These are phyloP conservation scores for Coemansia sp. DNA, from an alignment of 192 early-diverging fungal genomes.

Conservation along the genomic window DNA sequence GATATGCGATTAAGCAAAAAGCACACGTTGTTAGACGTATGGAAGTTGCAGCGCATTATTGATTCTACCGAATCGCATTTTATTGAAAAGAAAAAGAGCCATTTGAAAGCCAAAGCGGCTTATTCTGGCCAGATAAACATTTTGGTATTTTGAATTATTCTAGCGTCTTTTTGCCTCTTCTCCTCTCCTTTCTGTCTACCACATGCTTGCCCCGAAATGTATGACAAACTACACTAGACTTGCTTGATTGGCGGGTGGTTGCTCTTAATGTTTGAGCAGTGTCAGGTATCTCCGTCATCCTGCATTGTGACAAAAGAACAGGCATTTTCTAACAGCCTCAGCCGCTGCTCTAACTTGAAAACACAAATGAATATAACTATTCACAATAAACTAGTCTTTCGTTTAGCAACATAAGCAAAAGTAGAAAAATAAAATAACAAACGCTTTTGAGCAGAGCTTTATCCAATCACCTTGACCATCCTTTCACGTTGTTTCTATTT, in stretches of 20 bases:
- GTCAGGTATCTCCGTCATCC: background rate
- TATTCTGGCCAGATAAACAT: background rate
- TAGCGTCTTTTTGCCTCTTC: background rate
- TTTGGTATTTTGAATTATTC: background rate
- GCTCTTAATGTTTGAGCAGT: background rate
- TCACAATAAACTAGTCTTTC: background rate
- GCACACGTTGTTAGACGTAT: background rate
- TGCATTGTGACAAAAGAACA: background rate
- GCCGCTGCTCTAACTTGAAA: background rate
- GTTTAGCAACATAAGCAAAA: background rate
- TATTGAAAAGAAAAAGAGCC: background rate
- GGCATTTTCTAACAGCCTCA: background rate
- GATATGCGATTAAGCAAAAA: background rate
- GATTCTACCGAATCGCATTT: background rate
- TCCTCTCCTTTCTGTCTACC: background rate
- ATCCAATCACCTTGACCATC: background rate
- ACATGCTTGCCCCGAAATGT: background rate
- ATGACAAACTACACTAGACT: background rate
- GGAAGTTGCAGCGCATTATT: background rate
- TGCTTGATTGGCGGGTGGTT: background rate
- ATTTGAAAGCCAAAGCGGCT: background rate
- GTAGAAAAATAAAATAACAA: background rate
- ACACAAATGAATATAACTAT: background rate
- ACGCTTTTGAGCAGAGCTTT: background rate
- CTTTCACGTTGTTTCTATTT: constrained; percentile 6